phyloP scores from a whole-genome alignment of 1,284 basidiomycete genomes.

The Amylostereum areolatum region DNA sequence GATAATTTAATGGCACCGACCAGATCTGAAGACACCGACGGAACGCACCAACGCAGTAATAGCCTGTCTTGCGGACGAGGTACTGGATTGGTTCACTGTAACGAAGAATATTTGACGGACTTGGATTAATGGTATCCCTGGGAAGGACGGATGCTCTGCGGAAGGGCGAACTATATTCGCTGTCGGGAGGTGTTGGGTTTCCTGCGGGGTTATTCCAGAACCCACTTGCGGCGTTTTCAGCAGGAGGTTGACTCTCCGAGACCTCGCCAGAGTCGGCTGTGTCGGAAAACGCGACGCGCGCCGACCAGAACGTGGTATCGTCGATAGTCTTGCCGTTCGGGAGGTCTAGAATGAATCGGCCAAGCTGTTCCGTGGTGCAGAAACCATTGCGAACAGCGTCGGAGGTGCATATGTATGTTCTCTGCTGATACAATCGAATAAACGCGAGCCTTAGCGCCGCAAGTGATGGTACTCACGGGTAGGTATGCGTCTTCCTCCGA shows the following conservation, averaged over 20 bases:
- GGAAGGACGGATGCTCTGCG: slow-evolving; percentile 21
- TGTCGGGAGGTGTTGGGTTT: slow-evolving; percentile 46
- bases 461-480: slow-evolving; percentile 48
- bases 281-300: slow-evolving; percentile 50
- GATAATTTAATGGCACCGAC: too few relatives aligned
- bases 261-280: slow-evolving; percentile 10
- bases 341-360: slow-evolving; percentile 78
- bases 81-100: slow-evolving; percentile 72
- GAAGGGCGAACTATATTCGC: slow-evolving; percentile 39
- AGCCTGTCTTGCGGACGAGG: slow-evolving; percentile 82
- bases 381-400: slow-evolving; percentile 64
- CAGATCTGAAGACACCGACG: not conserved
- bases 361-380: slow-evolving; percentile 67
- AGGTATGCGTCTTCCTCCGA: slow-evolving; percentile 49
- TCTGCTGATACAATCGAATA: slow-evolving; percentile 45
- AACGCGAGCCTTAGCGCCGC: not conserved
- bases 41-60: slow-evolving; percentile 86
- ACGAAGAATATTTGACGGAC: slow-evolving; percentile 39
- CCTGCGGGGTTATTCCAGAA: slow-evolving; percentile 59
- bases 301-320: slow-evolving; percentile 77
- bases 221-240: slow-evolving; percentile 22
- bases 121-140: slow-evolving; percentile 36
- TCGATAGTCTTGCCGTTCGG: slow-evolving; percentile 55
- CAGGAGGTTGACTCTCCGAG: slow-evolving; percentile 2
- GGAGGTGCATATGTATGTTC: slow-evolving; percentile 88